Evolutionary conservation across 2,329 filamentous ascomycete genomes (phyloP), one percentile per base, ranked within the genome.

Genomic region (Sporothrix inflata): DNA sequence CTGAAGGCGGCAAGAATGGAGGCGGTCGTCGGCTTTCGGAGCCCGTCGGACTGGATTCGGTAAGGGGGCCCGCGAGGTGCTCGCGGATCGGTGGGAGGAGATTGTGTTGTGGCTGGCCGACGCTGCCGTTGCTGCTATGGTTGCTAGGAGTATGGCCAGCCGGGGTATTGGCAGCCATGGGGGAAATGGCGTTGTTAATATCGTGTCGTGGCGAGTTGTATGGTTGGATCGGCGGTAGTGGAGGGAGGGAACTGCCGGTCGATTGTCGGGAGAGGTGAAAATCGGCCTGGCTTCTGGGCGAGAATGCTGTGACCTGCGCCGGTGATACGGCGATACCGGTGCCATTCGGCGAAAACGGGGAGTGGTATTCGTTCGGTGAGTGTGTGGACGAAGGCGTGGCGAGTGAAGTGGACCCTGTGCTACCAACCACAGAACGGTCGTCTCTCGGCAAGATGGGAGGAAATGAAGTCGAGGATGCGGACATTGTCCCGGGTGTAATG

Each of bases 141-240:
- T 16, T 53, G 19, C 49, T 38, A 24, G 63, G 45, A 12, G 42
- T 21, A 16, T 65, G 45, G 8, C 45, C 61, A 5, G 30, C 30
- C 27, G 38, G 24, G 6, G 60, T 45, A 38, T 30, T 49, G 38
- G 24, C 40, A 19, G 51, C 40, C 30, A 67, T 40, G 12, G 40
- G 61, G 24, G 55, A 60, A n/a, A 40, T 61, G 24, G 74, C 79
- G 38, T 78, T 80, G 19, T 77, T 77, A 12, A 83, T 82, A 40
- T 80, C 82, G 70, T 79, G 78, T 1, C 81, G 82, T 8, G 82
- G 82, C 16, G 82, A 83, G 38, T 78, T 74, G 51, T 79, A 77
- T 1, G 40, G 55, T 57, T 83, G 81, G 47, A 84, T 78, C 1
- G 80, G 79, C 3, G 79, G 77, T 21, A 81, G 72, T 0, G 76